These are phyloP conservation scores for Penicillium cataractarum DNA, from an alignment of 495 filamentous ascomycete species.

Conservation along the genomic window DNA sequence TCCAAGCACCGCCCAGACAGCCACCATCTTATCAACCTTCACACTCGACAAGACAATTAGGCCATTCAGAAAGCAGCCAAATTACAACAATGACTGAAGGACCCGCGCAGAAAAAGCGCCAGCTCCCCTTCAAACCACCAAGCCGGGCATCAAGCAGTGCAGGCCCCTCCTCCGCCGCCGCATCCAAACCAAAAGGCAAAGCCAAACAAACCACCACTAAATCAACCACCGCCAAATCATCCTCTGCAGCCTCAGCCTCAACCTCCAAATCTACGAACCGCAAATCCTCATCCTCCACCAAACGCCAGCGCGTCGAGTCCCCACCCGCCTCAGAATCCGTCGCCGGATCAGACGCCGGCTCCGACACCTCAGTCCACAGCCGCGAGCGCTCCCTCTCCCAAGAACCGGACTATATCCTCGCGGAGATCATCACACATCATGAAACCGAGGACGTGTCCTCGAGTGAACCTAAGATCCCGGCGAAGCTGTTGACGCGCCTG, in stretches of 20 bases:
- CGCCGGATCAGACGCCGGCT: slow-evolving; percentile 29
- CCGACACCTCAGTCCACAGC: slow-evolving; percentile 19
- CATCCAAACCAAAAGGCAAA: slow-evolving; percentile 35
- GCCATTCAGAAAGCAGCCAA: background rate
- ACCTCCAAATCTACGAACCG: slow-evolving; percentile 23
- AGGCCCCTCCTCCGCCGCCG: slow-evolving; percentile 22
- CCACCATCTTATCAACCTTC: background rate
- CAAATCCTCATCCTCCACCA: slow-evolving; percentile 20
- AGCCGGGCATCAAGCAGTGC: slow-evolving; percentile 34
- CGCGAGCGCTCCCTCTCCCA: slow-evolving; percentile 31
- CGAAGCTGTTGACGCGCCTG: slow-evolving; percentile 71
- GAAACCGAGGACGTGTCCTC: slow-evolving; percentile 36
- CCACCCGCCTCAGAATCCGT: slow-evolving; percentile 21
- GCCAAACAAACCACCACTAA: slow-evolving; percentile 22
- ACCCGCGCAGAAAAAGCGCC: slow-evolving; percentile 45
- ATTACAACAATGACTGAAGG: slow-evolving; percentile 38
- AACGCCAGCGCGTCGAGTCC: slow-evolving; percentile 19
- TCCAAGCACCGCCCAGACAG: background rate
- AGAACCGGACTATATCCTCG: slow-evolving; percentile 51
- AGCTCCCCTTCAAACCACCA: slow-evolving; percentile 56
- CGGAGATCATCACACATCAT: slow-evolving; percentile 44
- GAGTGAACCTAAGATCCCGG: slow-evolving; percentile 63
- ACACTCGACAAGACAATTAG: background rate
- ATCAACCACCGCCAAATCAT: slow-evolving; percentile 22
- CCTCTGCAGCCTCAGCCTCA: slow-evolving; percentile 17